Evolutionary conservation across 1,284 basidiomycete genomes (phyloP).

Genomic region (Abortiporus biennis): DNA sequence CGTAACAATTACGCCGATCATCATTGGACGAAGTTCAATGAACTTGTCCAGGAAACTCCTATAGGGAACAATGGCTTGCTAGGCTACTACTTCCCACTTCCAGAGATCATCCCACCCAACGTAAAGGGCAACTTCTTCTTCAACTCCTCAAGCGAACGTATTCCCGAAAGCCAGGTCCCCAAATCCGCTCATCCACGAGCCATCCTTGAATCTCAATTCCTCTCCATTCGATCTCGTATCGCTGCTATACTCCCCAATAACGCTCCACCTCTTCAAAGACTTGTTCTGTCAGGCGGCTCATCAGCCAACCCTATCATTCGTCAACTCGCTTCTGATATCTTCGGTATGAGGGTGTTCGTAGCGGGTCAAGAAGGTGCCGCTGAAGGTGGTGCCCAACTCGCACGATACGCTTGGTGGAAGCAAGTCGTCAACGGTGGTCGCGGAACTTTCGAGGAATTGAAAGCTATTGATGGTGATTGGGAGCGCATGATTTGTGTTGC

Average conservation of each 20-base stretch:
- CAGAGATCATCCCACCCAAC: conserved; percentile 78
- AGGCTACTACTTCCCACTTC: conserved; percentile 74
- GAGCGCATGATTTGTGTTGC: conserved; percentile 54
- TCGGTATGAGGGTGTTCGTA: conserved; percentile 68
- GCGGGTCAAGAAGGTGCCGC: conserved; percentile 67
- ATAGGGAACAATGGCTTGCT: conserved; percentile 57
- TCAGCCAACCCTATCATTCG: conserved; percentile 72
- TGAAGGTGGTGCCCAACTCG: conserved; percentile 64
- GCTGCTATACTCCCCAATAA: conserved; percentile 58
- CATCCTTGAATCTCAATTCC: conserved; percentile 82
- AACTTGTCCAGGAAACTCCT: conserved; percentile 50
- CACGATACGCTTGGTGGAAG: conserved; percentile 67
- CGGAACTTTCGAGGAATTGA: conserved; percentile 65
- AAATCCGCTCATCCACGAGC: conserved; percentile 63
- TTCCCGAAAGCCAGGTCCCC: conserved; percentile 38
- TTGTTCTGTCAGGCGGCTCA: conserved; percentile 80
- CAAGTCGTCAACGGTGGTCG: conserved; percentile 30
- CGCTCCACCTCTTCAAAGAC: conserved; percentile 53
- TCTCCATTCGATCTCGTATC: conserved; percentile 71
- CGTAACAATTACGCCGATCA: conserved; percentile 60
- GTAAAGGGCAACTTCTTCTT: conserved; percentile 68
- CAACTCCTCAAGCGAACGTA: conserved; percentile 16
- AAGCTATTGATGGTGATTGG: conserved; percentile 35
- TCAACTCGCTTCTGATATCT: conserved; percentile 74
- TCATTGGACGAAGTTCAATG: conserved; percentile 73